Conservation (phyloP, 768 basidiomycete genomes). For the Naganishia onofrii region DNA sequence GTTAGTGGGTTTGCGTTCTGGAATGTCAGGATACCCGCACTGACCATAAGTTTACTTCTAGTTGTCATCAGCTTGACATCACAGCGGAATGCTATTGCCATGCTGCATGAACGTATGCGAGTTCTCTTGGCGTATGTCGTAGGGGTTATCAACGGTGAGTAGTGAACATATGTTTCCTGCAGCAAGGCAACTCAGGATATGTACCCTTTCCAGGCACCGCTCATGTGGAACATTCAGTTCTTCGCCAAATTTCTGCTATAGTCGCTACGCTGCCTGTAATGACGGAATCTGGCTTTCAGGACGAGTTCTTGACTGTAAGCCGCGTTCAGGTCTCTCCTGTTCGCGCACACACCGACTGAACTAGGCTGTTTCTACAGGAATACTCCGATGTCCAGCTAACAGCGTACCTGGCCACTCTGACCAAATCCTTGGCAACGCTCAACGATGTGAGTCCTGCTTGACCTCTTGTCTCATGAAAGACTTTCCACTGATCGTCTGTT, state of each 20-base stretch:
- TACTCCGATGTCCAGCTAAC: conserved; percentile 93
- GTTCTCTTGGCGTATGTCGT: conserved; percentile 83
- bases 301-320: conserved; percentile 82
- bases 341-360: not conserved
- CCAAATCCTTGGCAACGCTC: conserved; percentile 78
- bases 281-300: conserved; percentile 73
- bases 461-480: too few species aligned
- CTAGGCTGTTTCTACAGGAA: conserved; percentile 61
- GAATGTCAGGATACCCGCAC: not conserved
- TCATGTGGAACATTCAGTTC: conserved; percentile 70
- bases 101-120: conserved; percentile 87
- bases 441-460: conserved; percentile 68
- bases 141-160: conserved; percentile 67
- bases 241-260: conserved; percentile 80
- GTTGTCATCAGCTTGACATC: conserved; percentile 88
- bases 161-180: not conserved
- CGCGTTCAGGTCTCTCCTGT: not conserved
- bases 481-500: not conserved
- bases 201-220: conserved; percentile 60
- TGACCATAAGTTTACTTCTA: conserved; percentile 46
- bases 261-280: conserved; percentile 84
- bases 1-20: conserved; percentile 57
- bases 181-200: not conserved
- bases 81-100: conserved; percentile 90
- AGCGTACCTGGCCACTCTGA: conserved; percentile 78